Percentiles rank a stretch among this genome's conserved stretches.
Conservation (phyloP, 805 yeast species). For the Schizosaccharomyces pombe region DNA sequence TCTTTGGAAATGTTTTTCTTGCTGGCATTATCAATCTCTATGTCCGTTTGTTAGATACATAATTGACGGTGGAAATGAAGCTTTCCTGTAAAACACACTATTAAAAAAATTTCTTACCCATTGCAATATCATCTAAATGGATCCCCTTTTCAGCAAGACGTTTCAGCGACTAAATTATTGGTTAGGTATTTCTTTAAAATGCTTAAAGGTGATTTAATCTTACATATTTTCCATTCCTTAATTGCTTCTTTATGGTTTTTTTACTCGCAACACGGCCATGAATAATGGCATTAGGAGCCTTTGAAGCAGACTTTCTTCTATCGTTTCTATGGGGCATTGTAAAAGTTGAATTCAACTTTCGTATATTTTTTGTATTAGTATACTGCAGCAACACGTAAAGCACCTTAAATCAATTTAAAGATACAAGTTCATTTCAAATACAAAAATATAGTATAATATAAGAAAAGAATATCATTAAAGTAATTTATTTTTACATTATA, state of each 20-base stretch:
- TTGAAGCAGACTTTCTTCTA: neutral
- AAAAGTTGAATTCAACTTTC: neutral
- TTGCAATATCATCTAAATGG: neutral
- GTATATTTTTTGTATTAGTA: too few species aligned
- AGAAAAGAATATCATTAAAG: too few species aligned
- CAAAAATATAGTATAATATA: too few species aligned
- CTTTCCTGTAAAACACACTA: too few species aligned
- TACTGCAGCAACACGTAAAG: too few species aligned
- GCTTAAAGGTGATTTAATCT: neutral
- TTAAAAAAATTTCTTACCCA: neutral
- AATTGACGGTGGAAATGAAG: too few species aligned
- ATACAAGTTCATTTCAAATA: too few species aligned
- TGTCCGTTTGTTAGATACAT: neutral
- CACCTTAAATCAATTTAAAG: too few species aligned
- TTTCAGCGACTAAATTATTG: neutral
- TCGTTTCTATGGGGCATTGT: slow-evolving; percentile 1
- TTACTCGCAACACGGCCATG: slow-evolving; percentile 2
- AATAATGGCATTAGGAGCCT: neutral
- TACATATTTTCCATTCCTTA: slow-evolving; percentile 1
- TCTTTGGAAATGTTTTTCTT: neutral
- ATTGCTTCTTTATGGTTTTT: neutral
- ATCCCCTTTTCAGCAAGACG: slow-evolving; percentile 1
- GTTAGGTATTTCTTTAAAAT: neutral
- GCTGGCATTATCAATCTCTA: neutral
- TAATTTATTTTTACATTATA: too few species aligned